Conservation (phyloP, 306 rosid genomes). For the Casuarina glauca region DNA sequence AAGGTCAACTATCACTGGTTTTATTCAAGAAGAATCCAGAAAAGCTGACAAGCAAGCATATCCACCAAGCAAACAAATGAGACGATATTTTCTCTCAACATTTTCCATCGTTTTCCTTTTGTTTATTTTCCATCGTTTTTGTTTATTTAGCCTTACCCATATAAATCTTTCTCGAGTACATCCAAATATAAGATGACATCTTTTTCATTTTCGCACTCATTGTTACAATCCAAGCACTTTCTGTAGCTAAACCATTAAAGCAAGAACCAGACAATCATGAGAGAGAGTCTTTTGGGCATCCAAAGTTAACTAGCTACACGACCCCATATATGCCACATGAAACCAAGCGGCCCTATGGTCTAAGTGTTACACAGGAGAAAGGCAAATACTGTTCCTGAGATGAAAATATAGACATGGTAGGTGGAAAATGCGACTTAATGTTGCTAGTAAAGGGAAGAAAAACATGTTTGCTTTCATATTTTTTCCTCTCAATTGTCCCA, state of each 20-base stretch:
- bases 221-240: neutral
- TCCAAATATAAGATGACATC: too few relatives aligned
- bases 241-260: neutral
- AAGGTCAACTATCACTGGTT: too few relatives aligned
- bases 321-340: neutral
- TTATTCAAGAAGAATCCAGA: too few relatives aligned
- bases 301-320: neutral
- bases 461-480: neutral
- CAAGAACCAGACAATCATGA: neutral
- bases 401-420: neutral
- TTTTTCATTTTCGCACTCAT: too few relatives aligned
- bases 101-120: too few relatives aligned
- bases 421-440: neutral
- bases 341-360: neutral
- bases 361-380: neutral
- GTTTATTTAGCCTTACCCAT: too few relatives aligned
- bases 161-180: too few relatives aligned
- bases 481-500: neutral
- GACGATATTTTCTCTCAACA: too few relatives aligned
- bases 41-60: too few relatives aligned
- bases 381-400: neutral
- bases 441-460: neutral
- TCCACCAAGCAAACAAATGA: too few relatives aligned
- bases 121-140: too few relatives aligned
- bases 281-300: neutral